A percentile compares a stretch with the other conserved stretches of the same genome.
Conservation (phyloP, 2,329 filamentous ascomycete species). For the Ophiostoma pallidulum region DNA sequence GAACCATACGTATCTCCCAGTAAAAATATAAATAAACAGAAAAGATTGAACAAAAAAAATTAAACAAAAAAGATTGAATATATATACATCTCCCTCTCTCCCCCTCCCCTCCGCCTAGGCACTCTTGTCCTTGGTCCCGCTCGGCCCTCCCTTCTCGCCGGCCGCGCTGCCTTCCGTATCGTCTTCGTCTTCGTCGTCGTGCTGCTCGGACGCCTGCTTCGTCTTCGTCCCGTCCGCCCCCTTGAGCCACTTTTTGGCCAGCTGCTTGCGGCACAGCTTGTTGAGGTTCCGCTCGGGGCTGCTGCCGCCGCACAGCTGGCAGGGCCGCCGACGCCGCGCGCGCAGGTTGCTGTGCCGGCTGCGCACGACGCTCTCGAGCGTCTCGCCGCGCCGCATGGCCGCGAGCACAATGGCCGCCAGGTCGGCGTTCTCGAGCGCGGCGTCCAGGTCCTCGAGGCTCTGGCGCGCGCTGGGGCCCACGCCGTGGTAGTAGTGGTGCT, state of each 20-base stretch:
- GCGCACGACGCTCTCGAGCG: constrained; percentile 26
- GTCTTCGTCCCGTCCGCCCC: not conserved
- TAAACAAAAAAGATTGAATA: not conserved
- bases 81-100: not conserved
- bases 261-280: not conserved
- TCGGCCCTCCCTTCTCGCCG: not conserved
- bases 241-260: not conserved
- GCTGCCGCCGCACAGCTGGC: constrained; percentile 7
- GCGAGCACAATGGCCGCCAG: constrained; percentile 36
- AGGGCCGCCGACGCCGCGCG: constrained; percentile 6
- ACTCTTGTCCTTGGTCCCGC: not conserved
- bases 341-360: constrained; percentile 15
- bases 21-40: not conserved
- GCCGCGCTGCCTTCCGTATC: not conserved
- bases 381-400: constrained; percentile 36
- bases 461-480: constrained; percentile 24
- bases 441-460: constrained; percentile 29
- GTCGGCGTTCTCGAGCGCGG: constrained; percentile 41
- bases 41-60: not conserved
- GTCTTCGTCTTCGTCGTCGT: not conserved
- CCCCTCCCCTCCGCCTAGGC: not conserved
- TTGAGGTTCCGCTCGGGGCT: not conserved
- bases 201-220: not conserved
- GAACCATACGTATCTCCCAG: too few species aligned
- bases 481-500: constrained; percentile 13